Base-by-base conservation (phyloP, 2,329 filamentous ascomycete species). In the Pyrenophora tritici-repentis region DNA sequence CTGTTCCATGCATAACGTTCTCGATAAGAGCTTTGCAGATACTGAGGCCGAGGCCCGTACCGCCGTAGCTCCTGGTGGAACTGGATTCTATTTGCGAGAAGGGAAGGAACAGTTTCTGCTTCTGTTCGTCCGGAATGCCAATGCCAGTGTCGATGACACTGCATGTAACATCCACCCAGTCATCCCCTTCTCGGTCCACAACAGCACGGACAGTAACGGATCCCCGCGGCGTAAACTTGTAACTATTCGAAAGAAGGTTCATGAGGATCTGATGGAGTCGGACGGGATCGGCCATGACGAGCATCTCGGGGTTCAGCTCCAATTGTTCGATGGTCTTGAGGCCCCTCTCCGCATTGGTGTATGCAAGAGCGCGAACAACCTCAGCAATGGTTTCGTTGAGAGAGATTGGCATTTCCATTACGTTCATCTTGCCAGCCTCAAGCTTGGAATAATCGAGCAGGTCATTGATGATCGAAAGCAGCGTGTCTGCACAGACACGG, bases 21-120 rank as follows among this genome's bases (percentile, higher is more conserved):
- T 96, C 90, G 55, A 97, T 91, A 36, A 97, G 85, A 0, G 90
- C 92, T 74, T 96, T 96, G 82, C 92, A 96, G 59, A 97, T 97
- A 67, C 90, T 95, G 36, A 97, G 80, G 2, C 92, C 92, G 2
- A 97, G 84, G 18, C 92, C 92, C 61, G 91, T 96, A 36, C 92
- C 92, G 34, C 92, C 92, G 63, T 96, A 97, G 68, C 91, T 94
- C 44, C 92, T 82, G 46, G 91, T 91, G 2, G 91, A 96, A 62
- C 90, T 94, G 40, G 88, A 89, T 73, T 97, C 92, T 1, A 93
- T 92, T 74, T 97, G 92, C 47, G 89, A 93, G 68, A 97, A 97
- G 0, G 92, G 92, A 62, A 91, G 84, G 81, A 97, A 97, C 1
- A 97, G 81, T 56, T 94, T 94, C 54, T 87, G 85, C 41, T 93